Evolutionary conservation across 768 basidiomycete genomes (phyloP), one percentile per base, ranked within the genome.

Genomic region (Astraeus odoratus): DNA sequence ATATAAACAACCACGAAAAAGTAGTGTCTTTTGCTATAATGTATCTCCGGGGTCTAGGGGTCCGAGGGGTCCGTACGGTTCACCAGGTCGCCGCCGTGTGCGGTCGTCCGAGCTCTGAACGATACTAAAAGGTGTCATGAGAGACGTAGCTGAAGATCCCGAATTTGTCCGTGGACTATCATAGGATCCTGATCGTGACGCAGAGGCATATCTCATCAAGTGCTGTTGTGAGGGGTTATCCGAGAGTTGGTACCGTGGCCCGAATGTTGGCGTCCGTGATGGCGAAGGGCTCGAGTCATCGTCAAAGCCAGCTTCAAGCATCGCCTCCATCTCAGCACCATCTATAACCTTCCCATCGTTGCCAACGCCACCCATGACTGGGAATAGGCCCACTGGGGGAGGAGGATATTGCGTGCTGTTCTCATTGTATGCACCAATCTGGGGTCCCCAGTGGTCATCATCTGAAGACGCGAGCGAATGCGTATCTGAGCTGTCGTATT

Each of bases 371-470:
- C 18, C 19, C 41, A 19, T 26, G 75, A 67, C 55, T 9, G 71
- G 69, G 19, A 75, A 65, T 6, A 93, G 70, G 2, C 76, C 86
- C n/a, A 80, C 72, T 9, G 93, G 92, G 0, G 94, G 93, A 4
- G 88, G 87, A 26, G 91, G 86, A 54, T 82, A 93, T 54, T 81
- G 76, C 23, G 68, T 51, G 60, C 77, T 78, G 59, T 87, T 73
- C 64, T 97, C 94, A 64, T 97, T 95, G 67, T 98, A 97, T 38
- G 78, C 90, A 9, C 95, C 94, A 44, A 99, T 92, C 63, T 99
- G 94, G 4, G 78, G 71, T 3, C 93, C 92, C 93, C 94, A 99
- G 26, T 91, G 83, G 58, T 98, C 95, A 34, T 95, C 93, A 27
- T 97, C 95, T 8, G 90, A 88, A 4, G 88, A 92, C 15, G 79